These are phyloP conservation scores for Vairimorpha ceranae DNA, from an alignment of 371 early-diverging fungal genomes.

Conservation along the genomic window DNA sequence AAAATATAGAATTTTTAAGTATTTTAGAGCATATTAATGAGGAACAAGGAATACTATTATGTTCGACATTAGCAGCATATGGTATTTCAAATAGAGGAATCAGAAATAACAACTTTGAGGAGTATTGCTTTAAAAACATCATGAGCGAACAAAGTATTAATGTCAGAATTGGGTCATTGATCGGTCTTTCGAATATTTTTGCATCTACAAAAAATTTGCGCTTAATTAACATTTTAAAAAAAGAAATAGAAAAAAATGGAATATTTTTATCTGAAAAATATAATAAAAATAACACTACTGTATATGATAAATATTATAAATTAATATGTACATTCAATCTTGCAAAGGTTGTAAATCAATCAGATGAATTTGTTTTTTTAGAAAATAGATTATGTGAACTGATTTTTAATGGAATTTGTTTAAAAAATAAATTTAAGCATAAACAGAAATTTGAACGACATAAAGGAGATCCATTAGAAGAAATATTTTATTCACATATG, in stretches of 20 bases:
- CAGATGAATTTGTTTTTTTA: conserved; percentile 10
- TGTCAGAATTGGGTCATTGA: conserved; percentile 1
- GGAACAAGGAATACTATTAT: not conserved
- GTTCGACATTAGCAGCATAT: not conserved
- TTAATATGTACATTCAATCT: conserved; percentile 4
- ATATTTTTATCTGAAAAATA: conserved; percentile 8
- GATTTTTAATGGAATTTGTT: conserved; percentile 33
- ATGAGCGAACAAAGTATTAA: not conserved
- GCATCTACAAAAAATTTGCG: conserved; percentile 1
- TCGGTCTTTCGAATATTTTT: conserved; percentile 25
- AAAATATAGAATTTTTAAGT: not conserved
- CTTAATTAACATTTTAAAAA: not conserved
- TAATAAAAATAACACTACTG: conserved; percentile 29
- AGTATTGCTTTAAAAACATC: not conserved
- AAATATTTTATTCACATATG: conserved; percentile 40
- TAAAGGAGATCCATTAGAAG: conserved; percentile 35
- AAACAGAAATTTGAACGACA: conserved; percentile 14
- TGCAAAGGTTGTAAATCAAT: not conserved
- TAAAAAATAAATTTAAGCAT: not conserved
- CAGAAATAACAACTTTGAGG: conserved; percentile 1
- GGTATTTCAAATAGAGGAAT: conserved; percentile 13
- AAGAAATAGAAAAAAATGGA: conserved; percentile 23
- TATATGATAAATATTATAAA: conserved; percentile 34
- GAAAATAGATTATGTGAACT: conserved; percentile 35
- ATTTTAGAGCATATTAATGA: not conserved